Percentiles rank a stretch among this genome's conserved stretches.
These are phyloP conservation scores for Epichloe coenophiala DNA, from an alignment of 2,329 filamentous ascomycete species.

Conservation along the genomic window DNA sequence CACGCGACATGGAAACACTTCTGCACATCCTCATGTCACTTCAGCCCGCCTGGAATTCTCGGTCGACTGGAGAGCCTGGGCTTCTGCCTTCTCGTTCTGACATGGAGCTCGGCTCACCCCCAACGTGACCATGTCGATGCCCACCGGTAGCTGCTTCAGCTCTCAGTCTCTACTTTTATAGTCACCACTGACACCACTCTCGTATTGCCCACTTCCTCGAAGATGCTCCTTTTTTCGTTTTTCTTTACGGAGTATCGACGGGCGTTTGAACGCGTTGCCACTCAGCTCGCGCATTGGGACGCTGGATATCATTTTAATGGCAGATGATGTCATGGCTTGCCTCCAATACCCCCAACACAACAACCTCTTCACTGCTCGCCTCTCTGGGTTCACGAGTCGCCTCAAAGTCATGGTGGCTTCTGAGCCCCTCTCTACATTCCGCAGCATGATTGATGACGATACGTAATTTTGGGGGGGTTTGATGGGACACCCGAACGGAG, in stretches of 20 bases:
- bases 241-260: not conserved
- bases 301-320: constrained; percentile 9
- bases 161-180: constrained; percentile 14
- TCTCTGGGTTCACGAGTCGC: constrained; percentile 3
- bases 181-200: constrained; percentile 10
- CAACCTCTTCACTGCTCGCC: constrained; percentile 8
- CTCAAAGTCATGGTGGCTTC: constrained; percentile 1
- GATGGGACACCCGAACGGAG: constrained; percentile 10
- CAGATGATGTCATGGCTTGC: constrained; percentile 9
- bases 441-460: constrained; percentile 11
- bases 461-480: constrained; percentile 7
- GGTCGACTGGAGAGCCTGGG: not conserved
- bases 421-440: constrained; percentile 7
- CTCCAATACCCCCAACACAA: constrained; percentile 8
- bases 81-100: not conserved
- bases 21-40: not conserved
- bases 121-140: not conserved
- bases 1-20: not conserved
- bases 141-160: not conserved
- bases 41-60: not conserved
- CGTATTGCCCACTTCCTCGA: constrained; percentile 2
- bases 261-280: not conserved
- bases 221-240: constrained; percentile 5
- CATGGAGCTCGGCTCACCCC: not conserved
- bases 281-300: constrained; percentile 4